Evolutionary conservation across 495 filamentous ascomycete species (phyloP).

Genomic region (Aspergillus olivimuriae): DNA sequence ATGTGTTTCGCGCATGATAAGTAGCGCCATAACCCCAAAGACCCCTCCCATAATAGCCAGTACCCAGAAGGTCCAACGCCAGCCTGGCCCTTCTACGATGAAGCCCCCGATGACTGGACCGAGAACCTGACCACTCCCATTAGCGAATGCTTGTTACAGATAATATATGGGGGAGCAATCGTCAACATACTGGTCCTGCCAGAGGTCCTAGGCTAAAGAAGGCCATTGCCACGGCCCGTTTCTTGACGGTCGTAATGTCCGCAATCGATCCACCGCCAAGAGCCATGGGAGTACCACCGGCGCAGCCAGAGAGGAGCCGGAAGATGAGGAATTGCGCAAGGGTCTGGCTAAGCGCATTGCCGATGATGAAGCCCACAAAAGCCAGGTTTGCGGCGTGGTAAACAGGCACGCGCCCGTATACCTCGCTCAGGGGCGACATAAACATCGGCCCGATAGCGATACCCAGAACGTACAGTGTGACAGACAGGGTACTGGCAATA

Average conservation of each 20-base stretch:
- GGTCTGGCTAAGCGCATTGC: conserved; percentile 33
- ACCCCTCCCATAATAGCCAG: conserved; percentile 32
- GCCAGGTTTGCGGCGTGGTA: conserved; percentile 38
- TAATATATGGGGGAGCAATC: background rate
- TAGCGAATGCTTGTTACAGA: background rate
- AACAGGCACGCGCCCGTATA: conserved; percentile 30
- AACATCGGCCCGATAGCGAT: conserved; percentile 31
- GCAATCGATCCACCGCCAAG: conserved; percentile 39
- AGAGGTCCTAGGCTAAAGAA: conserved; percentile 34
- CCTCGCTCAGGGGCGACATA: conserved; percentile 35
- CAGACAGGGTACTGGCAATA: conserved; percentile 13
- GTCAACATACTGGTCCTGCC: conserved; percentile 12
- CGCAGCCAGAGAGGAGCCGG: conserved; percentile 32
- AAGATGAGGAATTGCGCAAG: conserved; percentile 37
- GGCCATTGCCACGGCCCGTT: conserved; percentile 30
- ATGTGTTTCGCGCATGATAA: conserved; percentile 61
- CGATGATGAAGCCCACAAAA: conserved; percentile 42
- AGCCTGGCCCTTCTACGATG: conserved; percentile 31
- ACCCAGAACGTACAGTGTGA: conserved; percentile 37
- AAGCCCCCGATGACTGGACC: conserved; percentile 32
- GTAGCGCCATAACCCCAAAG: conserved; percentile 30
- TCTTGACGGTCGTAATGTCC: conserved; percentile 27
- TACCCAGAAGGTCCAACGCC: conserved; percentile 44
- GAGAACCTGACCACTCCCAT: conserved; percentile 11
- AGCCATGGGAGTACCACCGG: conserved; percentile 31